Evolutionary conservation across 106 monocot species (phyloP).

Genomic region (Dioscorea dumetorum): DNA sequence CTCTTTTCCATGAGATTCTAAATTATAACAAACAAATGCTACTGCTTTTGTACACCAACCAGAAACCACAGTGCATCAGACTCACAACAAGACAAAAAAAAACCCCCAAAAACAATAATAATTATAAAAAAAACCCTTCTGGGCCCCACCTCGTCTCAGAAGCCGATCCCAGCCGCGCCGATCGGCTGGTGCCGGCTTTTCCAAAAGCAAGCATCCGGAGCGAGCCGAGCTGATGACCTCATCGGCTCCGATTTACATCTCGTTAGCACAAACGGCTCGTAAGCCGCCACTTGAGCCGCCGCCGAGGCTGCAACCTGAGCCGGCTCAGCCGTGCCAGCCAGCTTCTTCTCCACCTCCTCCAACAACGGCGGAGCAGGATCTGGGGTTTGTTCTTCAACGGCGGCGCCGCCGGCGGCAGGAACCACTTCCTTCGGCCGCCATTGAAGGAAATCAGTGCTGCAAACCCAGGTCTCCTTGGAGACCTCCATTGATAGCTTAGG

Average conservation of each 20-base stretch:
- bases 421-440: conserved; percentile 31
- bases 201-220: conserved; percentile 89
- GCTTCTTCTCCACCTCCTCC: conserved; percentile 17
- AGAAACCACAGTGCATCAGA: not conserved
- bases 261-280: conserved; percentile 64
- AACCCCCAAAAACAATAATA: not conserved
- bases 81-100: not conserved
- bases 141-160: conserved; percentile 33
- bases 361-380: not conserved
- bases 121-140: not conserved
- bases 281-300: conserved; percentile 16
- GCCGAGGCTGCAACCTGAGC: conserved; percentile 1
- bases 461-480: conserved; percentile 96
- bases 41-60: not conserved
- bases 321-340: not conserved
- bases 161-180: conserved; percentile 77
- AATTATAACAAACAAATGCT: not conserved
- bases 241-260: conserved; percentile 96
- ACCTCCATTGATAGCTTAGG: conserved; percentile 99
- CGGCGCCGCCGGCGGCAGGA: too few species aligned
- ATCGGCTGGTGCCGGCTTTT: conserved; percentile 82
- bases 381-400: not conserved
- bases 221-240: conserved; percentile 72
- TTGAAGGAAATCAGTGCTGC: conserved; percentile 67
- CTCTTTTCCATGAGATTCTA: not conserved